Percentiles rank a stretch among this genome's conserved stretches.
These are phyloP conservation scores for Pyricularia pennisetigena DNA, from an alignment of 2,329 filamentous ascomycete species.

Conservation along the genomic window DNA sequence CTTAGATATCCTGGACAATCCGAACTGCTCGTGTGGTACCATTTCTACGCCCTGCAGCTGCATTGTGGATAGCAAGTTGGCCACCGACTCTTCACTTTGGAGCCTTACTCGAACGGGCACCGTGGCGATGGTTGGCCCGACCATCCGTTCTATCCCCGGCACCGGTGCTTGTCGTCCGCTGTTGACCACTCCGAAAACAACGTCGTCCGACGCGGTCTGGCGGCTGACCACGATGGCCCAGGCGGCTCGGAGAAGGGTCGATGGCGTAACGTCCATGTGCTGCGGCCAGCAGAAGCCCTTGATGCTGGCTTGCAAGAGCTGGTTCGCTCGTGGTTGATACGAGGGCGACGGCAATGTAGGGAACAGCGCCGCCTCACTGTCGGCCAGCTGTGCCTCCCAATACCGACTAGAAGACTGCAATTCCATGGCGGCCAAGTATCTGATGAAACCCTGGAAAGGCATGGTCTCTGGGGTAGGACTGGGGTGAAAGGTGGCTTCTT, in stretches of 20 bases:
- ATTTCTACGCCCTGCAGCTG: conserved; percentile 8
- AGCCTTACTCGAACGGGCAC: conserved; percentile 21
- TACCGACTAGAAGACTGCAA: background rate
- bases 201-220: conserved; percentile 38
- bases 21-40: conserved; percentile 56
- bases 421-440: background rate
- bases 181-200: conserved; percentile 50
- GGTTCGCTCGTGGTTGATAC: background rate
- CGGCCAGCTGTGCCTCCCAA: background rate
- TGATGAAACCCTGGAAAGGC: background rate
- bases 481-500: no score
- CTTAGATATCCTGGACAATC: conserved; percentile 48
- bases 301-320: background rate
- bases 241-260: background rate
- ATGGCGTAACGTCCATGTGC: background rate
- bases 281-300: background rate
- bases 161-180: conserved; percentile 34
- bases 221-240: conserved; percentile 46
- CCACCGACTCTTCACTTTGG: conserved; percentile 5
- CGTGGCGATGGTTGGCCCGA: conserved; percentile 24
- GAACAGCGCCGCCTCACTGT: background rate
- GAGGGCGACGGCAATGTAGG: background rate
- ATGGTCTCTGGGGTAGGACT: background rate
- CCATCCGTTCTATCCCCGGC: conserved; percentile 8
- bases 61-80: conserved; percentile 7